phyloP scores from a whole-genome alignment of 805 yeast genomes.

The Hanseniaspora clermontiae region DNA sequence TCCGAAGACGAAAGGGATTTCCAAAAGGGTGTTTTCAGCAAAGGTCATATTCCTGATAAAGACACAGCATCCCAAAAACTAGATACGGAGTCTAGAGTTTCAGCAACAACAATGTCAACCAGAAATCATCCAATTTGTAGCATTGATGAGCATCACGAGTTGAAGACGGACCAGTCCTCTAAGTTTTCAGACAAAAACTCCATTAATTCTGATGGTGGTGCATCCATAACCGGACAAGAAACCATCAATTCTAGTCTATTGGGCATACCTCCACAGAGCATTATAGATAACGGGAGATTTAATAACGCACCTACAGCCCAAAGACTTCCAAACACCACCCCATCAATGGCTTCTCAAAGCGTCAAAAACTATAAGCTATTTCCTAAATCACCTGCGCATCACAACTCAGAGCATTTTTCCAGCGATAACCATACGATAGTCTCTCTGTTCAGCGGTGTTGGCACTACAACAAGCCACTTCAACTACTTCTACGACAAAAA shows the following conservation, averaged over 20 bases:
- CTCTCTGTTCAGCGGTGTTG: conserved; percentile 12
- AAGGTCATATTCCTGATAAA: neutral
- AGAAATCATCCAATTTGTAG: neutral
- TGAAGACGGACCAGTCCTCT: conserved; percentile 11
- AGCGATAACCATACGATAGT: neutral
- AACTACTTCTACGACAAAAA: neutral
- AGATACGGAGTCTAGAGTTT: neutral
- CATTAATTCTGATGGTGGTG: conserved; percentile 11
- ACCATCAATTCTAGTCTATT: conserved; percentile 52
- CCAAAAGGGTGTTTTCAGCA: neutral
- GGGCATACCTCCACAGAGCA: conserved; percentile 65
- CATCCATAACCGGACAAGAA: conserved; percentile 28
- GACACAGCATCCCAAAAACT: neutral
- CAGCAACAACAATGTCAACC: neutral
- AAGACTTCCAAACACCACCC: conserved; percentile 14
- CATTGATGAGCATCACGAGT: neutral
- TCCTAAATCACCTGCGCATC: neutral
- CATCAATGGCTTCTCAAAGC: conserved; percentile 16
- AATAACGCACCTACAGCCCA: conserved; percentile 3
- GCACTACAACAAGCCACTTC: conserved; percentile 8
- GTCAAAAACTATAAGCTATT: conserved; percentile 7
- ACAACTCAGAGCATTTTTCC: neutral
- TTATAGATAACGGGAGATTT: conserved; percentile 40
- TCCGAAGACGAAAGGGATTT: neutral
- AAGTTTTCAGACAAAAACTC: conserved; percentile 21